Evolutionary conservation across 306 rosid genomes (phyloP).

Genomic region (Biancaea sappan): DNA sequence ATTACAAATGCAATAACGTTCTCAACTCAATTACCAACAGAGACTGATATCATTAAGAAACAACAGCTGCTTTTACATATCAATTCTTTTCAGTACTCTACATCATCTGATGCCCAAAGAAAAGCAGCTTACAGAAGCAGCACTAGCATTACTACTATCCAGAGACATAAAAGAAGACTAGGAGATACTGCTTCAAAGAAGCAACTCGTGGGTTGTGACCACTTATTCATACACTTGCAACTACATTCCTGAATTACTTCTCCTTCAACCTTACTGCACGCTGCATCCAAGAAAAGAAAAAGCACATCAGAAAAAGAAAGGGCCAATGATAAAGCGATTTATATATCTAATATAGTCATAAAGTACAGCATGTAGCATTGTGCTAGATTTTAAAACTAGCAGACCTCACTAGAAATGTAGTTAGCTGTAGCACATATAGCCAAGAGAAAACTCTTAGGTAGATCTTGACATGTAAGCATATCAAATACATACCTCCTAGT

Average conservation of each 20-base stretch:
- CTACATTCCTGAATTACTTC: not conserved
- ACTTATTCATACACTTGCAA: slow-evolving; percentile 23
- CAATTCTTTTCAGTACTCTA: not conserved
- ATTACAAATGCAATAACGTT: too few relatives aligned
- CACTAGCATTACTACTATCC: not conserved
- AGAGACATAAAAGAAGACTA: slow-evolving; percentile 3
- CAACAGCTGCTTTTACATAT: slow-evolving; percentile 21
- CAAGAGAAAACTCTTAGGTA: not conserved
- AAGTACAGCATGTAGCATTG: not conserved
- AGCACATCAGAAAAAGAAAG: not conserved
- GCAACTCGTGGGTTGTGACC: slow-evolving; percentile 13
- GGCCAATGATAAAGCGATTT: not conserved
- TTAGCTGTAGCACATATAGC: not conserved
- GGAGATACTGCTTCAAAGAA: slow-evolving; percentile 17
- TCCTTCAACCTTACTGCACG: slow-evolving; percentile 40
- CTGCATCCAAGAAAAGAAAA: slow-evolving; percentile 31
- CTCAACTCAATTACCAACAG: not conserved
- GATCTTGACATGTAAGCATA: not conserved
- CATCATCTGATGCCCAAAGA: not conserved
- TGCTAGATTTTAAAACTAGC: not conserved
- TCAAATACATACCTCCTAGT: too few relatives aligned
- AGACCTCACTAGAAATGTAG: not conserved
- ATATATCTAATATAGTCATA: not conserved
- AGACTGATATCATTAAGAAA: slow-evolving; percentile 17
- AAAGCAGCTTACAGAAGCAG: not conserved